Evolutionary conservation across 768 basidiomycete genomes (phyloP).

Genomic region (Harrya chromipes): DNA sequence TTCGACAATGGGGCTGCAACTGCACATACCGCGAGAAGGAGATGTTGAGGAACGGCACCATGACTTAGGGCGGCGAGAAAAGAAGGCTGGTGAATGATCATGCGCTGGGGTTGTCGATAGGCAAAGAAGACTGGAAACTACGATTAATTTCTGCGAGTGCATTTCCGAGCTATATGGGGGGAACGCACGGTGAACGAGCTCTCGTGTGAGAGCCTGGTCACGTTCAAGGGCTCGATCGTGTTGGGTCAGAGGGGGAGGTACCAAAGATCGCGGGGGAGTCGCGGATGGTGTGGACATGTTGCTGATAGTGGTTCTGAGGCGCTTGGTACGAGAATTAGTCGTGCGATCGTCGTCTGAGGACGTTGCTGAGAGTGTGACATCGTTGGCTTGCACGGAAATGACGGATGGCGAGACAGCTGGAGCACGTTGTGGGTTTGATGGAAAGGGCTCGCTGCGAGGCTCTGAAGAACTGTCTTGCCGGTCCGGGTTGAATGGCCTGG

Average conservation of each 20-base stretch:
- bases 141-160: background rate
- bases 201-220: constrained; percentile 63
- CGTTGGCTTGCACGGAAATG: constrained; percentile 11
- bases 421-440: constrained; percentile 15
- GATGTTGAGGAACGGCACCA: constrained; percentile 64
- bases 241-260: constrained; percentile 30
- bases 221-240: constrained; percentile 46
- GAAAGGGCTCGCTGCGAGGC: constrained; percentile 16
- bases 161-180: background rate
- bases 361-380: constrained; percentile 9
- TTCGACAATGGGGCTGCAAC: constrained; percentile 75
- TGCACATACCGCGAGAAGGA: constrained; percentile 73
- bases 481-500: constrained; percentile 47
- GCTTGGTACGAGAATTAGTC: constrained; percentile 46
- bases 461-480: constrained; percentile 27
- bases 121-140: constrained; percentile 67
- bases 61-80: constrained; percentile 66
- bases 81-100: constrained; percentile 76
- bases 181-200: constrained; percentile 68
- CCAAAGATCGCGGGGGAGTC: constrained; percentile 34
- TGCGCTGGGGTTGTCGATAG: constrained; percentile 73
- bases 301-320: constrained; percentile 42
- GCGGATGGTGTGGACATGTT: constrained; percentile 36
- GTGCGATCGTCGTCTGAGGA: constrained; percentile 41
- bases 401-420: constrained; percentile 14